Evolutionary conservation across 805 yeast species (phyloP).

Genomic region (Citeromyces matritensis): DNA sequence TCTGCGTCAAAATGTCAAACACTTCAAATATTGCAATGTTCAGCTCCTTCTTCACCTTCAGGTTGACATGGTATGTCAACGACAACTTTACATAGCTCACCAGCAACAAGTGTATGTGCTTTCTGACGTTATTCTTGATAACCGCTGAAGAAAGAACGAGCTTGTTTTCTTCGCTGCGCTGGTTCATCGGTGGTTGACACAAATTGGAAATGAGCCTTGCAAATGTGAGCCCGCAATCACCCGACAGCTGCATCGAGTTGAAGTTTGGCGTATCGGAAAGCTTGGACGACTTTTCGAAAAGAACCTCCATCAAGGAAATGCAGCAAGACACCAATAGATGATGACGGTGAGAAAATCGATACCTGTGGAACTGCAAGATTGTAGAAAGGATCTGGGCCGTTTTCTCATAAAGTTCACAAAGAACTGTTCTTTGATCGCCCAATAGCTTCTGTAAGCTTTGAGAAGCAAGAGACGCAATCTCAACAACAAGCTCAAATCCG

Average conservation of each 20-base stretch:
- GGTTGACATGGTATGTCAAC: conserved; percentile 30
- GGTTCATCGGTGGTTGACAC: conserved; percentile 47
- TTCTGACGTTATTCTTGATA: conserved; percentile 46
- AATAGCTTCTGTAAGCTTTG: conserved; percentile 2
- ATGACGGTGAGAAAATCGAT: conserved; percentile 55
- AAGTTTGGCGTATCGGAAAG: conserved; percentile 3
- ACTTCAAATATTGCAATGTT: conserved; percentile 36
- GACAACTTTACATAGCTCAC: conserved; percentile 39
- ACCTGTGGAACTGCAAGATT: conserved; percentile 53
- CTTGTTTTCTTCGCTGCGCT: conserved; percentile 2
- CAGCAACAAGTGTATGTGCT: conserved; percentile 43
- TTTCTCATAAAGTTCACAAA: conserved; percentile 17
- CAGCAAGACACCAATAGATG: conserved; percentile 43
- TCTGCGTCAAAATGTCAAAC: conserved; percentile 53
- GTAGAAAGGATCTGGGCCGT: conserved; percentile 40
- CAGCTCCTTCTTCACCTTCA: conserved; percentile 17
- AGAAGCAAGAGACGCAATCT: too few species aligned
- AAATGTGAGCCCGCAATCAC: conserved; percentile 27
- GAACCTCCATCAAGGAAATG: conserved; percentile 30
- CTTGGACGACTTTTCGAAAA: conserved; percentile 13
- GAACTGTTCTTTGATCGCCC: background rate
- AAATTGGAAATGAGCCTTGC: conserved; percentile 49
- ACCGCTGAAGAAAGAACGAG: conserved; percentile 40
- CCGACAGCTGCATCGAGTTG: conserved; percentile 5
- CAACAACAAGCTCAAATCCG: conserved; percentile 27